These are phyloP conservation scores for Cercospora sp. DNA, from an alignment of 2,329 filamentous ascomycete species.

Conservation along the genomic window DNA sequence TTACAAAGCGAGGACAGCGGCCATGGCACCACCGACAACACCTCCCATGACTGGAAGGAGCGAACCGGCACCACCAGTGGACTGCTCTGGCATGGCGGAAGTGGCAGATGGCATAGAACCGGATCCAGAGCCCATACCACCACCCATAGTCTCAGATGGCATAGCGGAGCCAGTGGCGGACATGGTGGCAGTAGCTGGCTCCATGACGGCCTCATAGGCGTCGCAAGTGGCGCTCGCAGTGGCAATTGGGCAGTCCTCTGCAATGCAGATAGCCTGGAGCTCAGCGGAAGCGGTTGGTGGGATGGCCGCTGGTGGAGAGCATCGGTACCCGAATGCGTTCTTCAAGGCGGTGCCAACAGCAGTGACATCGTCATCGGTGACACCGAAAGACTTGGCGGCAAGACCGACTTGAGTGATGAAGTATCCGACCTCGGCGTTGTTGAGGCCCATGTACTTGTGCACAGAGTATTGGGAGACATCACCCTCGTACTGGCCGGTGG, in stretches of 20 bases:
- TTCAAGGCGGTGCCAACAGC: slow-evolving; percentile 53
- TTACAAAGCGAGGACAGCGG: slow-evolving; percentile 21
- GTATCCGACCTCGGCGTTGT: slow-evolving; percentile 55
- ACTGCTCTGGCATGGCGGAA: slow-evolving; percentile 11
- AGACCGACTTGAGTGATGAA: slow-evolving; percentile 61
- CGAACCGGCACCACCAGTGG: slow-evolving; percentile 19
- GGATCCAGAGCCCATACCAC: not conserved
- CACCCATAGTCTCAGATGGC: slow-evolving; percentile 7
- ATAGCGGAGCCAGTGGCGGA: slow-evolving; percentile 9
- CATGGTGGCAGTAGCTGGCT: slow-evolving; percentile 13
- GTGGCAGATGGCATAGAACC: slow-evolving; percentile 10
- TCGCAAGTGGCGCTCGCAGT: slow-evolving; percentile 5
- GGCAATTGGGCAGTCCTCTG: slow-evolving; percentile 22
- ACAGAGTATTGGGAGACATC: slow-evolving; percentile 53
- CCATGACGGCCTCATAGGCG: slow-evolving; percentile 6
- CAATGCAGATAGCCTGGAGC: slow-evolving; percentile 59
- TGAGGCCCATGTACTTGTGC: slow-evolving; percentile 60
- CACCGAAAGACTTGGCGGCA: slow-evolving; percentile 59
- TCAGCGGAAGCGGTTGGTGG: slow-evolving; percentile 49
- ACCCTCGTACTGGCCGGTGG: slow-evolving; percentile 55
- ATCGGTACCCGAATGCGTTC: slow-evolving; percentile 55
- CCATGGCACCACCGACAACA: slow-evolving; percentile 14
- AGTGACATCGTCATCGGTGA: slow-evolving; percentile 54
- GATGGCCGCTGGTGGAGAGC: slow-evolving; percentile 49
- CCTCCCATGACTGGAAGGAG: slow-evolving; percentile 10